Evolutionary conservation across 805 yeast genomes (phyloP).

Genomic region (Candida endomychidarum): DNA sequence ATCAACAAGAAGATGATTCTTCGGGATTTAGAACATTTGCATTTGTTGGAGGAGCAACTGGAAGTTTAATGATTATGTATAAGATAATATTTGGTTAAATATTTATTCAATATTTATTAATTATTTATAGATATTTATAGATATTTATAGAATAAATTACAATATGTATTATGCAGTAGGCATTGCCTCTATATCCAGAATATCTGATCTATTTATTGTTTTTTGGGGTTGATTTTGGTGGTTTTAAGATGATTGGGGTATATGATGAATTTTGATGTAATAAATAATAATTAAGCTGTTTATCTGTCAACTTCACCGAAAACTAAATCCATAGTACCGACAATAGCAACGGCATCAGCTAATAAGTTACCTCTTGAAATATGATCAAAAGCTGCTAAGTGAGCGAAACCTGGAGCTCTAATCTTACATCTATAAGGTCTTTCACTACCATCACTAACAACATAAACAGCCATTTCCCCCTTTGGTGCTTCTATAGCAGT

Average conservation of each 20-base stretch:
- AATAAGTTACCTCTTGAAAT: conserved; percentile 81
- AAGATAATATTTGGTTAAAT: conserved; percentile 15
- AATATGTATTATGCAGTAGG: conserved; percentile 11
- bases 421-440: conserved; percentile 91
- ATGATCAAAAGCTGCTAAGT: conserved; percentile 84
- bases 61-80: conserved; percentile 30
- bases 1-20: conserved; percentile 18
- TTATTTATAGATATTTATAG: neutral
- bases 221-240: neutral
- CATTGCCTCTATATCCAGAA: conserved; percentile 2
- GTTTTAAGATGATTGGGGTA: neutral
- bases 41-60: conserved; percentile 33
- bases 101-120: neutral
- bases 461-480: conserved; percentile 92
- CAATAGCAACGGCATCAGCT: conserved; percentile 91
- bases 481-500: conserved; percentile 92
- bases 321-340: conserved; percentile 94
- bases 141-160: neutral
- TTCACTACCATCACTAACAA: conserved; percentile 86
- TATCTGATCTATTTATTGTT: conserved; percentile 1
- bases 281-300: conserved; percentile 8
- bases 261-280: neutral
- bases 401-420: conserved; percentile 94
- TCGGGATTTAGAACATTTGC: conserved; percentile 23
- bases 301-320: conserved; percentile 93